These are phyloP conservation scores for Aegilops sharonensis DNA, from an alignment of 176 grass and related monocot genomes.

Conservation along the genomic window DNA sequence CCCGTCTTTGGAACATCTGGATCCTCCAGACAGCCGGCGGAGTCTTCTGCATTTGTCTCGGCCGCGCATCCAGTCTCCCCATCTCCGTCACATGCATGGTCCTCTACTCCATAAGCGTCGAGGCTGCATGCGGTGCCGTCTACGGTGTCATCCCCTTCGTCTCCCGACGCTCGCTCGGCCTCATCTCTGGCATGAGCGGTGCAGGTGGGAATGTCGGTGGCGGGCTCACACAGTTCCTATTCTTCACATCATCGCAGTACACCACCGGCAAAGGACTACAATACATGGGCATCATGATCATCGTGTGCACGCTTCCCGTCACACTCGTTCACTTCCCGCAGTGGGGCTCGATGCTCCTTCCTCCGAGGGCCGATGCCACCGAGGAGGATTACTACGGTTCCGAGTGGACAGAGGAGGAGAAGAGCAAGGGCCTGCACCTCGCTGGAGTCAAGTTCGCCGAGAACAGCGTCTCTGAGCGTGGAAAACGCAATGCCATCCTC, in stretches of 20 bases:
- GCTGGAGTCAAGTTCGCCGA: background rate
- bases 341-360: background rate
- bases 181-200: background rate
- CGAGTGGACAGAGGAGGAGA: background rate
- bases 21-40: constrained; percentile 84
- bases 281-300: background rate
- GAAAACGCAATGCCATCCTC: background rate
- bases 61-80: constrained; percentile 29
- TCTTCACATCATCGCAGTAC: background rate
- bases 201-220: background rate
- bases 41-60: constrained; percentile 11
- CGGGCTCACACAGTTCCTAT: background rate
- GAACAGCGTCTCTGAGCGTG: background rate
- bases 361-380: background rate
- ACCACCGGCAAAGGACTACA: background rate
- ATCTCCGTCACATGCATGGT: constrained; percentile 61
- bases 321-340: background rate
- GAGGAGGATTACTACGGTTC: background rate
- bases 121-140: constrained; percentile 76
- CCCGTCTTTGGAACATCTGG: constrained; percentile 85
- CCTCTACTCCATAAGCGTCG: constrained; percentile 74
- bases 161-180: constrained; percentile 31
- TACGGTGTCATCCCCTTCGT: constrained; percentile 84
- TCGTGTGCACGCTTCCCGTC: background rate
- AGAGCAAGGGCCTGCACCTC: background rate